Evolutionary conservation across 2,329 filamentous ascomycete species (phyloP).

Genomic region (Huntiella omanensis): DNA sequence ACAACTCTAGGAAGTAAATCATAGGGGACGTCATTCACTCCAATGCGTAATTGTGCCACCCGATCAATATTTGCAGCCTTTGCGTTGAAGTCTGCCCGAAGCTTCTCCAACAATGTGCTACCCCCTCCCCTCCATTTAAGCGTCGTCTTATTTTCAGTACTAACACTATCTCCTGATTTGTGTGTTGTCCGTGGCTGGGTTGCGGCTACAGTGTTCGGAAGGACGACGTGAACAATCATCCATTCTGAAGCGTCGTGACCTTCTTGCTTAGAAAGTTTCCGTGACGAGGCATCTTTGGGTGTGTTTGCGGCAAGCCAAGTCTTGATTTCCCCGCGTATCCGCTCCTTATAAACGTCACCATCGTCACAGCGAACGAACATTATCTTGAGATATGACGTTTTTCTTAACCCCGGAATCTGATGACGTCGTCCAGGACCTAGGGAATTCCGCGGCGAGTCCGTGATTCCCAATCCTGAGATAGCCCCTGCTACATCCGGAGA

Average conservation of each 20-base stretch:
- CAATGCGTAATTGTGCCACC: slow-evolving; percentile 69
- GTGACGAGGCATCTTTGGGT: slow-evolving; percentile 20
- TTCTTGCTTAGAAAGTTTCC: slow-evolving; percentile 47
- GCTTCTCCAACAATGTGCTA: slow-evolving; percentile 71
- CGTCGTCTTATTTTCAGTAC: slow-evolving; percentile 40
- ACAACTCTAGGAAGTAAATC: slow-evolving; percentile 43
- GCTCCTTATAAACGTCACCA: slow-evolving; percentile 77
- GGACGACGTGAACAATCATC: slow-evolving; percentile 80
- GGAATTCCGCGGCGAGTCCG: slow-evolving; percentile 9
- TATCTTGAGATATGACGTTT: slow-evolving; percentile 85
- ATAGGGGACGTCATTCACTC: slow-evolving; percentile 48
- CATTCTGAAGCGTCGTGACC: slow-evolving; percentile 95
- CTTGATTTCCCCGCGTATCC: slow-evolving; percentile 56
- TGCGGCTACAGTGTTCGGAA: slow-evolving; percentile 67
- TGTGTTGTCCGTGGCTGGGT: slow-evolving; percentile 52
- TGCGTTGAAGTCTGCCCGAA: slow-evolving; percentile 77
- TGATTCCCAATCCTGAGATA: slow-evolving; percentile 18
- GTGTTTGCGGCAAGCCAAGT: slow-evolving; percentile 81
- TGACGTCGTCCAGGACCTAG: slow-evolving; percentile 49
- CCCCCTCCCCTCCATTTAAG: slow-evolving; percentile 65
- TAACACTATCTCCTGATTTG: slow-evolving; percentile 31
- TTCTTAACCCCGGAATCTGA: slow-evolving; percentile 83
- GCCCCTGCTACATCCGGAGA: slow-evolving; percentile 23
- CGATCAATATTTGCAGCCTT: slow-evolving; percentile 50
- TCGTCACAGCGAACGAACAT: slow-evolving; percentile 85